phyloP scores from a whole-genome alignment of 208 protist genomes.

The Dictyostelium gargantuum region DNA sequence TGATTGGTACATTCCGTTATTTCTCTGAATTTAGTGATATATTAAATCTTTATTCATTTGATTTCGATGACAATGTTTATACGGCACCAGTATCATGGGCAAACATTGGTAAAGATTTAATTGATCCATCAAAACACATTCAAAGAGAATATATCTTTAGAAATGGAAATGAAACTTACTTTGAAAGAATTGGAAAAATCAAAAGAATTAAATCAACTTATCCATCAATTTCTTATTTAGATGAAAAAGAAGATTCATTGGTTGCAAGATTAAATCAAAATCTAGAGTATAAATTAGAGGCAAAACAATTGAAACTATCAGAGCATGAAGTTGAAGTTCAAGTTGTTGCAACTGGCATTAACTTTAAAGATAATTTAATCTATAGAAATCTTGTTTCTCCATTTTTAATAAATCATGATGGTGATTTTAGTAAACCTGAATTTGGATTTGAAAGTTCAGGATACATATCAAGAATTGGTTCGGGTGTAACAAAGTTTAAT shows the following conservation, averaged over 20 bases:
- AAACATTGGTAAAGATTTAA: neutral
- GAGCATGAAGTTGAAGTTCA: neutral
- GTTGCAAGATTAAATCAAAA: neutral
- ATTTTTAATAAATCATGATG: neutral
- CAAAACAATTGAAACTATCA: neutral
- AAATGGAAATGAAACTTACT: neutral
- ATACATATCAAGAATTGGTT: conserved; percentile 60
- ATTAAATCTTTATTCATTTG: too few relatives aligned
- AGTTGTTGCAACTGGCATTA: neutral
- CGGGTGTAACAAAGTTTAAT: conserved; percentile 49
- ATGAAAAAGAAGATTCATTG: too few relatives aligned
- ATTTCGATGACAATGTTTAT: too few relatives aligned
- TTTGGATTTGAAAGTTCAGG: conserved; percentile 80
- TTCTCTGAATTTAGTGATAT: neutral
- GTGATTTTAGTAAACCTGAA: neutral
- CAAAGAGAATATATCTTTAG: neutral
- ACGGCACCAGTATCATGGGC: neutral
- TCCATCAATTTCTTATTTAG: too few relatives aligned
- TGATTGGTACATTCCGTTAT: conserved; percentile 1
- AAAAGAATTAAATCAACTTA: too few relatives aligned
- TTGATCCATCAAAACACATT: neutral
- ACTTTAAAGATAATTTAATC: conserved; percentile 3
- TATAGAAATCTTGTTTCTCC: neutral
- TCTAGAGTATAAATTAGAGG: neutral
- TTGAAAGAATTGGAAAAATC: too few relatives aligned